These are phyloP conservation scores for Fusarium vanettenii DNA, from an alignment of 2,329 filamentous ascomycete species.

Conservation along the genomic window DNA sequence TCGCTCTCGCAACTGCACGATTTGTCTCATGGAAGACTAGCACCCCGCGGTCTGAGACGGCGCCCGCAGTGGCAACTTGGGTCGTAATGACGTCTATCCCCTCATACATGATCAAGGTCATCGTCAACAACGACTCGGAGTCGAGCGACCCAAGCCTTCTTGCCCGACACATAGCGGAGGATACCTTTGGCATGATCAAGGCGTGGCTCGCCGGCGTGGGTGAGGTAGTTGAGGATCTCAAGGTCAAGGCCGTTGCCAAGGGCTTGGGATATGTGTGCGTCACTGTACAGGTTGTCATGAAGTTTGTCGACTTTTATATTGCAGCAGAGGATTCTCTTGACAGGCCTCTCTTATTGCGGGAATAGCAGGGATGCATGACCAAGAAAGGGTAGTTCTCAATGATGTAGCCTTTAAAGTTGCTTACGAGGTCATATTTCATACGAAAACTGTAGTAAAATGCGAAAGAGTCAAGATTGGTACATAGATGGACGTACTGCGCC, in stretches of 20 bases:
- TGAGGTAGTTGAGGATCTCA: neutral
- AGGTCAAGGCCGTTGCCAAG: neutral
- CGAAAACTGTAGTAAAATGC: neutral
- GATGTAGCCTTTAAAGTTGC: neutral
- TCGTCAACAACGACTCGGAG: neutral
- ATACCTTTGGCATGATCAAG: neutral
- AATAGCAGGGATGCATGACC: neutral
- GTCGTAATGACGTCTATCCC: neutral
- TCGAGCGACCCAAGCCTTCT: neutral
- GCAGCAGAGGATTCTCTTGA: neutral
- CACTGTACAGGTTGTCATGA: neutral
- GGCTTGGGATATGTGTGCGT: neutral
- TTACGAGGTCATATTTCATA: neutral
- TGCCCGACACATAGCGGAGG: neutral
- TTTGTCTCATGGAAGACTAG: too few relatives aligned
- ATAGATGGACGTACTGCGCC: too few relatives aligned
- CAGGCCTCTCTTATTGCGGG: neutral
- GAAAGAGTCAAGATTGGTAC: neutral
- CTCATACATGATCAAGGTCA: neutral
- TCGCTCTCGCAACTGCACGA: too few relatives aligned
- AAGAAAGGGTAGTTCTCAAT: neutral
- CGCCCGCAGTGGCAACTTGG: neutral
- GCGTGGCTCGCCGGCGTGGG: neutral
- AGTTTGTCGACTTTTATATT: neutral
- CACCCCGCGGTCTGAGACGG: too few relatives aligned